Evolutionary conservation across 176 grass and related monocot species (phyloP).

Genomic region (Themeda triandra): DNA sequence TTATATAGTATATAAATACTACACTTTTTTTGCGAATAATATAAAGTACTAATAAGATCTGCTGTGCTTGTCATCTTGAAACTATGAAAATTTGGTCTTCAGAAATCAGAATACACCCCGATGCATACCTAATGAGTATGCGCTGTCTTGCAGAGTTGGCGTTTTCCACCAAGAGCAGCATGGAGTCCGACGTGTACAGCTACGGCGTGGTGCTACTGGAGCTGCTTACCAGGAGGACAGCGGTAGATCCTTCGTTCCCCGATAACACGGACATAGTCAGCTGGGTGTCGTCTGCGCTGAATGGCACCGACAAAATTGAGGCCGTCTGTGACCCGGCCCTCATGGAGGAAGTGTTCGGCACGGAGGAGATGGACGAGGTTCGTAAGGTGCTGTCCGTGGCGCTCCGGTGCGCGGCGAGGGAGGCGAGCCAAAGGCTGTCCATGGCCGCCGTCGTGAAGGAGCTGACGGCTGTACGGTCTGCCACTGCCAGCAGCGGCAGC

Average conservation of each 20-base stretch:
- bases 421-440: constrained; percentile 38
- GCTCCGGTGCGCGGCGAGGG: constrained; percentile 40
- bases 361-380: constrained; percentile 49
- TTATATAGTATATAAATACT: too few relatives aligned
- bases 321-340: constrained; percentile 46
- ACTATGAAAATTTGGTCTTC: background rate
- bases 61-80: background rate
- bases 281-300: constrained; percentile 44
- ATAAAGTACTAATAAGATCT: background rate
- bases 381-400: constrained; percentile 47
- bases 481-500: background rate
- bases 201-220: constrained; percentile 84
- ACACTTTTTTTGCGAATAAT: too few relatives aligned
- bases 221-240: constrained; percentile 61
- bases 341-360: constrained; percentile 44
- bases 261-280: constrained; percentile 47
- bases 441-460: constrained; percentile 67
- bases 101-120: background rate
- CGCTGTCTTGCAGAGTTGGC: constrained; percentile 52
- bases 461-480: constrained; percentile 33
- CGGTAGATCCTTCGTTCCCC: constrained; percentile 47
- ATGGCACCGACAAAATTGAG: constrained; percentile 38
- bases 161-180: constrained; percentile 51
- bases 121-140: background rate
- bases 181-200: constrained; percentile 71